phyloP scores from a whole-genome alignment of 164 flowering plant species.

The Kingdonia uniflora region DNA sequence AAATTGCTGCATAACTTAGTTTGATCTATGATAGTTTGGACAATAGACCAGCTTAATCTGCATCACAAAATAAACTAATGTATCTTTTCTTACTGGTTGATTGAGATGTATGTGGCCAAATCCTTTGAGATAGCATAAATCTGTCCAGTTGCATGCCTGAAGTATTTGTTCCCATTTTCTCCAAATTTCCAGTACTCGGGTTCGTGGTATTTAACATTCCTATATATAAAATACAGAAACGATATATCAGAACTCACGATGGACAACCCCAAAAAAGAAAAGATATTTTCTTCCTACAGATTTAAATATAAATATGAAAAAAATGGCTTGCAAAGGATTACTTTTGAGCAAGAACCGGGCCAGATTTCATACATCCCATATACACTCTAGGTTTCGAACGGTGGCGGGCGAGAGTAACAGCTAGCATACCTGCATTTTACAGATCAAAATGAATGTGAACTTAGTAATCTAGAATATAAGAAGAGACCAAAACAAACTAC shows the following conservation, averaged over 20 bases:
- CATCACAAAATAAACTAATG: no score
- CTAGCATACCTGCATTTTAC: conserved; percentile 56
- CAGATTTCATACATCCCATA: conserved; percentile 97
- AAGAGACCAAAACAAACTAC: not conserved
- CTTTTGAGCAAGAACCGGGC: conserved; percentile 86
- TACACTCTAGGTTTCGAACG: conserved; percentile 82
- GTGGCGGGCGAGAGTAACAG: conserved; percentile 70
- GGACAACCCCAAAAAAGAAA: not conserved
- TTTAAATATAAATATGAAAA: not conserved
- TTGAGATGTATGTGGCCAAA: conserved; percentile 73
- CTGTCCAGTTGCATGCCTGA: conserved; percentile 90
- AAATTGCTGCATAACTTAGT: no score
- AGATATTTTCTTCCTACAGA: conserved; percentile 1
- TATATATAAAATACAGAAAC: conserved; percentile 8
- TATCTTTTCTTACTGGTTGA: conserved; percentile 54
- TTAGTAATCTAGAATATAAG: not conserved
- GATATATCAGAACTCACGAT: conserved; percentile 6
- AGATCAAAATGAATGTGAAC: no score
- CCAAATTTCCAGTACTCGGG: conserved; percentile 94
- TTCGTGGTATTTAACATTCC: conserved; percentile 81
- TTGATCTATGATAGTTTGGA: no score
- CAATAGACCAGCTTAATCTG: no score
- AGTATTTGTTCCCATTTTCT: conserved; percentile 83
- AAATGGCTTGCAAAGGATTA: conserved; percentile 25
- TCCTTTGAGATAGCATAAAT: conserved; percentile 87